A percentile compares a stretch with the other conserved stretches of the same genome.
Conservation (phyloP, 148 eudicot genomes). For the Diospyros lotus region DNA sequence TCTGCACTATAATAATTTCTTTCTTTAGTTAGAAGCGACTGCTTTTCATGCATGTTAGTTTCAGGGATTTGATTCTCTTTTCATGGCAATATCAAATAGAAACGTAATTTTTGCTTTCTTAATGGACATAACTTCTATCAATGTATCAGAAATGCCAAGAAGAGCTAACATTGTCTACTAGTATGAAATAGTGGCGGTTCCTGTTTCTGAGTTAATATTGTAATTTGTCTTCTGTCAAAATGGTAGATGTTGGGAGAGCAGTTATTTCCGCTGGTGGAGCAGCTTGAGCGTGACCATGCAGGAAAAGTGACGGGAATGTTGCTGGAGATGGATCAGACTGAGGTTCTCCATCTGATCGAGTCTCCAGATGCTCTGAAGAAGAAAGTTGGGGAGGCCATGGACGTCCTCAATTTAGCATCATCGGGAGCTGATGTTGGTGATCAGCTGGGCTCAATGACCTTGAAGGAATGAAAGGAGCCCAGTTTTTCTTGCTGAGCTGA, state of each 20-base stretch:
- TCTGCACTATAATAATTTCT: background rate
- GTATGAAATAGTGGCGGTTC: background rate
- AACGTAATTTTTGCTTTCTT: no score
- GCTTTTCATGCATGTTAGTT: no score
- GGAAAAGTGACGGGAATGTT: slow-evolving; percentile 52
- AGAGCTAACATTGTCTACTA: background rate
- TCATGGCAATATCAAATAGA: no score
- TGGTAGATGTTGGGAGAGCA: slow-evolving; percentile 51
- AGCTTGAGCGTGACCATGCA: slow-evolving; percentile 31
- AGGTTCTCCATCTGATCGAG: slow-evolving; percentile 52
- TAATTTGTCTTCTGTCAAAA: background rate
- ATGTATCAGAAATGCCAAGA: background rate
- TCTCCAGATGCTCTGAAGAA: slow-evolving; percentile 48
- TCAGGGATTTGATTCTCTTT: no score
- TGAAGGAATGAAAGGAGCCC: slow-evolving; percentile 12
- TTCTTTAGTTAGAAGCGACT: no score
- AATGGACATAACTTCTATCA: no score
- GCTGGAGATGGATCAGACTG: slow-evolving; percentile 54
- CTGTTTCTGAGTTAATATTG: background rate
- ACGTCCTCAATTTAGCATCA: slow-evolving; percentile 29
- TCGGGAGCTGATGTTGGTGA: slow-evolving; percentile 15
- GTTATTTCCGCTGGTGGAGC: slow-evolving; percentile 42
- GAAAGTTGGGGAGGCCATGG: slow-evolving; percentile 50
- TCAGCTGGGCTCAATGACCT: slow-evolving; percentile 19
- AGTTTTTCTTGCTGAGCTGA: background rate